Evolutionary conservation across 495 filamentous ascomycete species (phyloP), one percentile per base, ranked within the genome.

Genomic region (Hypoxylon crocopeplum): DNA sequence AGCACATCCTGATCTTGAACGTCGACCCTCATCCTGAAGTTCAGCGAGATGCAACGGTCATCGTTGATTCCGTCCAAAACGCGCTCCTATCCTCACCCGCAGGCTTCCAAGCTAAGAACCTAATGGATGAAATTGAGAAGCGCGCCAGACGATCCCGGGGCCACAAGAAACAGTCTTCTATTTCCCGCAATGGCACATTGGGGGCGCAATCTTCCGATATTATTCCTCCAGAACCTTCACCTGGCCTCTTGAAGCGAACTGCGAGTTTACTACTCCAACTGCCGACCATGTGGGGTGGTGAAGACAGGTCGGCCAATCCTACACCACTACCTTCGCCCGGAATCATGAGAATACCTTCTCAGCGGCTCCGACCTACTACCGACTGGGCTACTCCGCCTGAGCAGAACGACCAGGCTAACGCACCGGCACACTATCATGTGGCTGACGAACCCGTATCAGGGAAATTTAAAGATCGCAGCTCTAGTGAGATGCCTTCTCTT

Each of bases 21-120:
- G 91, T 96, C 21, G 94, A 98, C 61, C 93, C 94, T 17, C 92
- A 97, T 69, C 94, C 94, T 7, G 92, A 98, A 58, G 89, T 97
- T 24, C 90, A 93, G 37, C 84, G 88, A 62, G 86, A 92, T 70
- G 94, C 92, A 5, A 83, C 82, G 10, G 81, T 87, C 22, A 83
- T 97, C 32, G 82, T 96, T 19, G 94, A 98, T 68, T 89, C 88
- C 62, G 83, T 98, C 34, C 87, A 98, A 63, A 77, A 86, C 25
- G 79, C 83, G 1, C 76, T 98, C 13, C 67, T 97, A 4, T 80
- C 90, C 20, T 97, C 93, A 1, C 82, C 89, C 5, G 81, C 97
- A 48, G 88, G 86, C 17, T 58, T 77, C 8, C 77, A 86, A 37
- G 87, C 90, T 34, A 88, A 90, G 62, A 77, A 75, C 27, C 68